Conservation (phyloP, 495 filamentous ascomycete genomes). For the Neurospora sp. region DNA sequence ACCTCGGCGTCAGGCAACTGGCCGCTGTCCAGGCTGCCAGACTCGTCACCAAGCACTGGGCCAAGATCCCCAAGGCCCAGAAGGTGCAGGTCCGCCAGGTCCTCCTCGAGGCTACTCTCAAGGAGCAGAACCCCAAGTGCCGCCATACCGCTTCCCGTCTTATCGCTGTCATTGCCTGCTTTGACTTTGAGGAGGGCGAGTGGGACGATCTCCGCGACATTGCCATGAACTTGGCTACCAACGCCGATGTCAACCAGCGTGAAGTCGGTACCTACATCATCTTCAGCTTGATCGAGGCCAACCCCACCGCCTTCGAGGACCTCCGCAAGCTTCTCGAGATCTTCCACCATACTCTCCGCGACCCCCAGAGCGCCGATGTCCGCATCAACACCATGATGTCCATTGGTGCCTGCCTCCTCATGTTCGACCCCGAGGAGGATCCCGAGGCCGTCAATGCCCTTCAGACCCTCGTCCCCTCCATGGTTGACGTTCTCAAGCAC, state of each 20-base stretch:
- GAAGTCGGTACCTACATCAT: slow-evolving; percentile 90
- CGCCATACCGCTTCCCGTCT: slow-evolving; percentile 82
- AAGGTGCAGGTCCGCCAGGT: slow-evolving; percentile 72
- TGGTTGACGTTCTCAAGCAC: slow-evolving; percentile 83
- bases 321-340: slow-evolving; percentile 68
- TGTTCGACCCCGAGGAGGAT: slow-evolving; percentile 79
- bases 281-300: slow-evolving; percentile 77
- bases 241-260: slow-evolving; percentile 61
- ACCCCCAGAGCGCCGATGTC: slow-evolving; percentile 83
- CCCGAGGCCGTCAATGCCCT: slow-evolving; percentile 58
- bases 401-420: slow-evolving; percentile 78
- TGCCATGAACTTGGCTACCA: slow-evolving; percentile 62
- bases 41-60: slow-evolving; percentile 83
- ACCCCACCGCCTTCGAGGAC: slow-evolving; percentile 72
- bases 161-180: slow-evolving; percentile 73
- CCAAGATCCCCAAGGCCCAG: slow-evolving; percentile 40
- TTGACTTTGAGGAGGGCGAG: slow-evolving; percentile 77
- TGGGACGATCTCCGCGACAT: slow-evolving; percentile 74
- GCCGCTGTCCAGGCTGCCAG: slow-evolving; percentile 80
- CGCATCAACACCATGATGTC: slow-evolving; percentile 90
- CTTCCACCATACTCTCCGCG: slow-evolving; percentile 78
- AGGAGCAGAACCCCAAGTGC: slow-evolving; percentile 61
- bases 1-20: slow-evolving; percentile 67
- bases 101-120: slow-evolving; percentile 70
- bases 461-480: slow-evolving; percentile 68